Evolutionary conservation across 148 eudicot genomes (phyloP), one percentile per base, ranked within the genome.

Genomic region (Rhododendron simsii): DNA sequence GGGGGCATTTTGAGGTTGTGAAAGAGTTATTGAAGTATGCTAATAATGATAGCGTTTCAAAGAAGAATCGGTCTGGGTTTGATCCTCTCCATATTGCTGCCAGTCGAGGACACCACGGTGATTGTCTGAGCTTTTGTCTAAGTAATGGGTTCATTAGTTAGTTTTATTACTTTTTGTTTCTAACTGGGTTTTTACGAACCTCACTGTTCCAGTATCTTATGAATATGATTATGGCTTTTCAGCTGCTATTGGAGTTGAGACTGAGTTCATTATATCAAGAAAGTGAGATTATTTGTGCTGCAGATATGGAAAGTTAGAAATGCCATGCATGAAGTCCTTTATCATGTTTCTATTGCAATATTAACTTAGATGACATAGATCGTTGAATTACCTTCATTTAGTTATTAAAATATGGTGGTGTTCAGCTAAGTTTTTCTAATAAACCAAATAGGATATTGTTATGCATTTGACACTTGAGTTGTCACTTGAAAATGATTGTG

Each of bases 81-180:
- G 98, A 93, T 90, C 92, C 98, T 80, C 87, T 95, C 91, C 98
- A 95, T 87, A 94, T 91, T 87, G 94, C 98, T 84, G 95, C 96
- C 30, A 87, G 90, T 85, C 91, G 91, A 83, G 98, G 98, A 84
- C 93, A 94, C 89, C 93, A 92, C 37, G 96, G 98, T 95, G 79
- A 82, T 69, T 30, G 75, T 86, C 86, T 79, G 14, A 78, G n/a
- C 63, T 84, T 80, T 82, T 33, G 18, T 4, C 45, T 2, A 21
- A 5, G 75, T 78, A 47, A 45, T 76, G 9, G 47, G 0, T 37
- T 65, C 7, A 7, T 80, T 48, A 47, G 41, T 30, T 84, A 55
- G 37, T 55, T 28, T 18, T 16, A 18, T 87, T 83, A 35, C 44
- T 16, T 11, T 41, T 35, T 26, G 50, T 30, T 16, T 16, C 23